phyloP scores from a whole-genome alignment of 371 early-diverging fungal genomes.

The Mortierella sp. region DNA sequence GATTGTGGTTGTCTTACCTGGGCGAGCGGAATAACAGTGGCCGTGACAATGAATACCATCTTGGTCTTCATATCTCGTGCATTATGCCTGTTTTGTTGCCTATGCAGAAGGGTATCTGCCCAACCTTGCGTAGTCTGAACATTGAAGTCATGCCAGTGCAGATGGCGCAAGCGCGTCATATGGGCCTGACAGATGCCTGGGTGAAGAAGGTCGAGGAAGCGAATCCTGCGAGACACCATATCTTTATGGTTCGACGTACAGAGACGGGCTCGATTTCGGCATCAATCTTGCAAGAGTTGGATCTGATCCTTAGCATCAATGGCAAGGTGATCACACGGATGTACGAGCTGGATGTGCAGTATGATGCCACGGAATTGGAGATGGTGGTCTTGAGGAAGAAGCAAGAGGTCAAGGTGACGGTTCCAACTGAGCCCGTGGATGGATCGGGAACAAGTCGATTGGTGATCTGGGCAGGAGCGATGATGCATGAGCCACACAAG shows the following conservation, averaged over 20 bases:
- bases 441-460: slow-evolving; percentile 74
- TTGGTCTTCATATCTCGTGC: slow-evolving; percentile 74
- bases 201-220: slow-evolving; percentile 75
- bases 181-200: slow-evolving; percentile 85
- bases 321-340: slow-evolving; percentile 77
- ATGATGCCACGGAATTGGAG: slow-evolving; percentile 64
- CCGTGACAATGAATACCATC: slow-evolving; percentile 81
- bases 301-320: slow-evolving; percentile 78
- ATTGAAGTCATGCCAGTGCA: slow-evolving; percentile 80
- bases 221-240: slow-evolving; percentile 74
- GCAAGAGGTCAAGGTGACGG: slow-evolving; percentile 68
- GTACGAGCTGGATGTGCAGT: slow-evolving; percentile 74
- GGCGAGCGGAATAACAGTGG: slow-evolving; percentile 78
- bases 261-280: slow-evolving; percentile 76
- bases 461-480: slow-evolving; percentile 81
- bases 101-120: slow-evolving; percentile 56
- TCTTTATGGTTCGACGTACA: slow-evolving; percentile 77
- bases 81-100: slow-evolving; percentile 65
- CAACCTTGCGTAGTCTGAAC: slow-evolving; percentile 69
- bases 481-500: slow-evolving; percentile 83
- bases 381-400: slow-evolving; percentile 78
- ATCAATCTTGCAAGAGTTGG: slow-evolving; percentile 75
- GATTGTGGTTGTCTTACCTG: slow-evolving; percentile 86
- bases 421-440: slow-evolving; percentile 70
- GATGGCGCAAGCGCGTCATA: slow-evolving; percentile 80